Percentiles rank a stretch among this genome's conserved stretches.
These are phyloP conservation scores for Naganishia vaughanmartiniae DNA, from an alignment of 768 basidiomycete species.

Conservation along the genomic window DNA sequence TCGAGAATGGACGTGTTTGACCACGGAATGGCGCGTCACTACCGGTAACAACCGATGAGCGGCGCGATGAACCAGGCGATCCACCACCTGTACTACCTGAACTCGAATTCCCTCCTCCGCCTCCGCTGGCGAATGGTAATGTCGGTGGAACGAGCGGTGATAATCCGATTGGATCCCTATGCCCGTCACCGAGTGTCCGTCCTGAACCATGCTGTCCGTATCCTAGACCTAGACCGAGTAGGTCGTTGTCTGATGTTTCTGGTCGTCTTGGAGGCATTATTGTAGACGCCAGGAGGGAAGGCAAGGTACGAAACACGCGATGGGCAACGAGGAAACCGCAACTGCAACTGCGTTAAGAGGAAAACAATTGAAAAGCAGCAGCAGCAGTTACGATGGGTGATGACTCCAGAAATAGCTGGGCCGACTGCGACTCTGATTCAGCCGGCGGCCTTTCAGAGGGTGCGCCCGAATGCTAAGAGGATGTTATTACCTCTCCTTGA, in stretches of 20 bases:
- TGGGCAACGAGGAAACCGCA: no score
- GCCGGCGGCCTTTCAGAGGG: not conserved
- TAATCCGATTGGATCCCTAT: not conserved
- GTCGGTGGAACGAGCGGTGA: slow-evolving; percentile 15
- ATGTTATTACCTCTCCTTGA: no score
- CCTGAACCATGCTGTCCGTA: not conserved
- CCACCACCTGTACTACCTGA: not conserved
- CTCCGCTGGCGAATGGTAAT: slow-evolving; percentile 5
- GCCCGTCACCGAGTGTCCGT: not conserved
- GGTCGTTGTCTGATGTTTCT: not conserved
- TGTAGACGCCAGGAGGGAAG: no score
- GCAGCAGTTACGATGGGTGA: not conserved
- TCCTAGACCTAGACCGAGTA: not conserved
- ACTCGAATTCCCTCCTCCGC: not conserved
- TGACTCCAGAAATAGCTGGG: not conserved
- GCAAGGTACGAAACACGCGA: no score
- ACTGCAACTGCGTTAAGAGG: not conserved
- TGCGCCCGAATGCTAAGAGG: not conserved
- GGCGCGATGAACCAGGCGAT: not conserved
- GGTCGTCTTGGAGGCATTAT: no score
- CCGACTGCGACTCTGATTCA: not conserved
- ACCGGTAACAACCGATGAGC: not conserved
- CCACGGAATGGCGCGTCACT: not conserved
- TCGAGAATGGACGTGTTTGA: not conserved
- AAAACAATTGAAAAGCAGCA: not conserved